phyloP scores from a whole-genome alignment of 78 protist genomes.

The Fonticula alba region DNA sequence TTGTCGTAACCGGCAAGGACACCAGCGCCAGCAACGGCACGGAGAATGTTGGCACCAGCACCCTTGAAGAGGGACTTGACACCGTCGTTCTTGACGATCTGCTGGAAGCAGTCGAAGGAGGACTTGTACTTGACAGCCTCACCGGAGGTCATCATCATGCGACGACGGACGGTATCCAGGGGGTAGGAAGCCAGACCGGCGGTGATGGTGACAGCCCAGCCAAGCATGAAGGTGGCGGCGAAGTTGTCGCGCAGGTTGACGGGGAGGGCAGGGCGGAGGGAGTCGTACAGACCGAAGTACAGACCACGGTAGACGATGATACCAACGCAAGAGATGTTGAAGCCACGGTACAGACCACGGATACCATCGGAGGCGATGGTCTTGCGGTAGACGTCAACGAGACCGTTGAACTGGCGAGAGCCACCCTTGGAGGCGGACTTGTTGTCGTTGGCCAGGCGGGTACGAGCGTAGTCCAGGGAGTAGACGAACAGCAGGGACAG shows the following conservation, averaged over 20 bases:
- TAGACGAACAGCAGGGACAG: conserved; percentile 77
- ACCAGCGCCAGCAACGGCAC: conserved; percentile 75
- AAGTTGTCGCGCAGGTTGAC: conserved; percentile 6
- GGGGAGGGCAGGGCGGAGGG: conserved; percentile 19
- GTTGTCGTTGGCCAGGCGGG: conserved; percentile 80
- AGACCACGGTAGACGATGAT: conserved; percentile 82
- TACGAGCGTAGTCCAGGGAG: conserved; percentile 93
- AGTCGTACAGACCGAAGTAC: conserved; percentile 85
- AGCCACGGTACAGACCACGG: conserved; percentile 85
- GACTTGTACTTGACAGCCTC: conserved; percentile 52
- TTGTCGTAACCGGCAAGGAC: conserved; percentile 79
- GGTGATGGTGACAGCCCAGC: conserved; percentile 38
- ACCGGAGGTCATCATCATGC: conserved; percentile 76
- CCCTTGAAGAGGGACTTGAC: conserved; percentile 87
- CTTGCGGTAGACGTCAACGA: conserved; percentile 59
- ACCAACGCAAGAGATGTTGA: conserved; percentile 75
- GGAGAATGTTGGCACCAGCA: conserved; percentile 77
- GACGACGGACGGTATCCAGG: conserved; percentile 86
- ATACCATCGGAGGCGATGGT: conserved; percentile 43
- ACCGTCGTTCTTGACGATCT: conserved; percentile 66
- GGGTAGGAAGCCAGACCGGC: conserved; percentile 87
- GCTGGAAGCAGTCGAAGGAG: conserved; percentile 53
- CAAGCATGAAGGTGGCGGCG: conserved; percentile 27
- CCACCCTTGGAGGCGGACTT: conserved; percentile 34
- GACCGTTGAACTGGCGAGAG: conserved; percentile 79